A percentile compares a stretch with the other conserved stretches of the same genome.
Conservation (phyloP, 1,139 yeast species). For the Starmera stellimalicola region DNA sequence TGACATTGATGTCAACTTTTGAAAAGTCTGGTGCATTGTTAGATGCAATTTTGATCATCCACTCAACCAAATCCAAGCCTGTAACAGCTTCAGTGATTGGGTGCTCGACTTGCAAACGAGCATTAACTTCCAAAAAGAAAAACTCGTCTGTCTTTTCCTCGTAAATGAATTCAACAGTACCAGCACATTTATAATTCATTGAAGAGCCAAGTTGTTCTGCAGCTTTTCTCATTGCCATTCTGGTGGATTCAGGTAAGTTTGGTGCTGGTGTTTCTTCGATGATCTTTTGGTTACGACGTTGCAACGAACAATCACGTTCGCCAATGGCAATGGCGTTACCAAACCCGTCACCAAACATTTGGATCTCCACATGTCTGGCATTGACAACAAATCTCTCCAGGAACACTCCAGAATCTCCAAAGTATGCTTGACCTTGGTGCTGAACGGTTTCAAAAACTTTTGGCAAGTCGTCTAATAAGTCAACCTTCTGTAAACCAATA, state of each 20-base stretch:
- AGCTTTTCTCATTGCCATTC: conserved; percentile 67
- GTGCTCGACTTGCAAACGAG: conserved; percentile 95
- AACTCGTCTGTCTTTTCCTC: conserved; percentile 80
- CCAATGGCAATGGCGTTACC: conserved; percentile 92
- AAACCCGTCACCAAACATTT: conserved; percentile 90
- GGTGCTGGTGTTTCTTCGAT: conserved; percentile 99
- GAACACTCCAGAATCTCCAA: conserved; percentile 93
- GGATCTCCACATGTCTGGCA: conserved; percentile 94
- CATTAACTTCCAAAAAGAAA: conserved; percentile 92
- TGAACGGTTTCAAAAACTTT: conserved; percentile 82
- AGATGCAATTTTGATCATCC: conserved; percentile 93
- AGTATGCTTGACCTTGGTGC: conserved; percentile 87
- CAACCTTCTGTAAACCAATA: conserved; percentile 91
- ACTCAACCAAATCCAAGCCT: conserved; percentile 88
- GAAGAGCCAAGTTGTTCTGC: conserved; percentile 75
- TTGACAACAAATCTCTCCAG: conserved; percentile 88
- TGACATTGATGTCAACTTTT: conserved; percentile 41
- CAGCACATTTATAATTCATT: conserved; percentile 90
- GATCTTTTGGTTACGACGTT: conserved; percentile 92
- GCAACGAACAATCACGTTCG: conserved; percentile 95
- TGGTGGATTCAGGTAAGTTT: conserved; percentile 69
- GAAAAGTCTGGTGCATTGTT: conserved; percentile 73
- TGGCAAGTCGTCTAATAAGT: conserved; percentile 67
- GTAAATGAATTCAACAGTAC: conserved; percentile 92
- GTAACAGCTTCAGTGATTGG: conserved; percentile 95